These are phyloP conservation scores for Acidomyces sp. DNA, from an alignment of 495 filamentous ascomycete genomes.

Conservation along the genomic window DNA sequence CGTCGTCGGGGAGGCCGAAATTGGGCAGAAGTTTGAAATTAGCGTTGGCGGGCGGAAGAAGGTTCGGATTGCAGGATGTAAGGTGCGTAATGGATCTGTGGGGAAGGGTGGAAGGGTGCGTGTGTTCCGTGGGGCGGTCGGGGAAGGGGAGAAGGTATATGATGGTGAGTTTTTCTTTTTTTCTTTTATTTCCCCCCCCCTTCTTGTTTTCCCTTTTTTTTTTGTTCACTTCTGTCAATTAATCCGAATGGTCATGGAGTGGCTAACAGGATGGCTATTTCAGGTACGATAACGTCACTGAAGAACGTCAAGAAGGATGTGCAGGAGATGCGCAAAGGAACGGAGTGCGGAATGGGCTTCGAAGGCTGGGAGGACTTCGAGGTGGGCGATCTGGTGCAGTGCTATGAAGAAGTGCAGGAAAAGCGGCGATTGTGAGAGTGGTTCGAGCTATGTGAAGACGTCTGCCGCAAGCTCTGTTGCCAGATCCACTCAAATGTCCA, in stretches of 20 bases:
- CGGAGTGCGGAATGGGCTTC: constrained; percentile 85
- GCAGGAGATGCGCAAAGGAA: constrained; percentile 73
- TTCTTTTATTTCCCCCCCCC: too few relatives aligned
- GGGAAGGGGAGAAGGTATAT: constrained; percentile 57
- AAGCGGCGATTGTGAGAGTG: too few relatives aligned
- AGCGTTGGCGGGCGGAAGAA: constrained; percentile 56
- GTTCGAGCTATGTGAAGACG: too few relatives aligned
- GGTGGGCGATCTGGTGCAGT: constrained; percentile 73
- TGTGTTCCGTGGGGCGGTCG: constrained; percentile 58
- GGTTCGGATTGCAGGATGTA: constrained; percentile 71
- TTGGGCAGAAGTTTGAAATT: constrained; percentile 71
- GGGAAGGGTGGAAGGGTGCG: constrained; percentile 47
- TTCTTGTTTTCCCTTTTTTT: too few relatives aligned
- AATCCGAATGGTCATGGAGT: too few relatives aligned
- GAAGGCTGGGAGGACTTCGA: constrained; percentile 63
- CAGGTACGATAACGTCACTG: constrained; percentile 63
- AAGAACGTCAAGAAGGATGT: constrained; percentile 91
- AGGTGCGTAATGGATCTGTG: constrained; percentile 70
- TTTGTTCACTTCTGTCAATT: too few relatives aligned
- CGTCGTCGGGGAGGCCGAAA: constrained; percentile 79
- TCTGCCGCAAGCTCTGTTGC: too few relatives aligned
- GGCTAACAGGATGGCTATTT: background rate
- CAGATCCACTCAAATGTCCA: too few relatives aligned
- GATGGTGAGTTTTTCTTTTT: constrained; percentile 50
- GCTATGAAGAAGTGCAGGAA: constrained; percentile 65